These are phyloP conservation scores for Amanita molliuscula DNA, from an alignment of 768 basidiomycete genomes.

Conservation along the genomic window DNA sequence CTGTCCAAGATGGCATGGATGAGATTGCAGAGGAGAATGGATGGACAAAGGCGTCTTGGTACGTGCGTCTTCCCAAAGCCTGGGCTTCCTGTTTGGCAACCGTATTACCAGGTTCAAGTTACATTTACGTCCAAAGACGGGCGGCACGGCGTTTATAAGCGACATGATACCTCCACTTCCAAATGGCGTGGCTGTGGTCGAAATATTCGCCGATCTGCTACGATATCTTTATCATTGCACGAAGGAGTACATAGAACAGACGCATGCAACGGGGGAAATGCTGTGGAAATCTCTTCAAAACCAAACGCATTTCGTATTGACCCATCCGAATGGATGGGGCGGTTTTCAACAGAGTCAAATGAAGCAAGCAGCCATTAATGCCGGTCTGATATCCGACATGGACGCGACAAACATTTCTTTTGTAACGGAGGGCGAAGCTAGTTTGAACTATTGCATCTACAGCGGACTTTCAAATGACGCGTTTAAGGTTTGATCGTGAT, in stretches of 20 bases:
- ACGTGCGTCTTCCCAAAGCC: not conserved
- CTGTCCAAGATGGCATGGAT: constrained; percentile 20
- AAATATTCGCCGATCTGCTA: constrained; percentile 31
- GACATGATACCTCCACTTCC: constrained; percentile 22
- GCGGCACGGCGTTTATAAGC: not conserved
- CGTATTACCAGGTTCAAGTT: constrained; percentile 12
- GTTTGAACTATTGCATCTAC: constrained; percentile 37
- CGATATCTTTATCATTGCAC: constrained; percentile 27
- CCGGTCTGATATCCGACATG: constrained; percentile 27
- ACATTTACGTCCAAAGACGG: constrained; percentile 10
- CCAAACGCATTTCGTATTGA: constrained; percentile 30
- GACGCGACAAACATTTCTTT: constrained; percentile 31
- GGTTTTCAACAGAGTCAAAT: constrained; percentile 35
- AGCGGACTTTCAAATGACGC: constrained; percentile 26
- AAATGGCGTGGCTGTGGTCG: constrained; percentile 17
- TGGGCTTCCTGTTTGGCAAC: not conserved
- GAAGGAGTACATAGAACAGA: constrained; percentile 27
- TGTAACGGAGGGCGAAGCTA: constrained; percentile 49
- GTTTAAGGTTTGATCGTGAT: constrained; percentile 13
- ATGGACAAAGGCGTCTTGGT: constrained; percentile 36
- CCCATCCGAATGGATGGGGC: constrained; percentile 44
- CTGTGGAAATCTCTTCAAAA: constrained; percentile 29
- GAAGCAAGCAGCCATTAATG: constrained; percentile 30
- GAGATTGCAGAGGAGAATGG: constrained; percentile 28
- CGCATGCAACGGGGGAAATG: constrained; percentile 21